These are phyloP conservation scores for Mycena vitilis DNA, from an alignment of 768 basidiomycete genomes.

Conservation along the genomic window DNA sequence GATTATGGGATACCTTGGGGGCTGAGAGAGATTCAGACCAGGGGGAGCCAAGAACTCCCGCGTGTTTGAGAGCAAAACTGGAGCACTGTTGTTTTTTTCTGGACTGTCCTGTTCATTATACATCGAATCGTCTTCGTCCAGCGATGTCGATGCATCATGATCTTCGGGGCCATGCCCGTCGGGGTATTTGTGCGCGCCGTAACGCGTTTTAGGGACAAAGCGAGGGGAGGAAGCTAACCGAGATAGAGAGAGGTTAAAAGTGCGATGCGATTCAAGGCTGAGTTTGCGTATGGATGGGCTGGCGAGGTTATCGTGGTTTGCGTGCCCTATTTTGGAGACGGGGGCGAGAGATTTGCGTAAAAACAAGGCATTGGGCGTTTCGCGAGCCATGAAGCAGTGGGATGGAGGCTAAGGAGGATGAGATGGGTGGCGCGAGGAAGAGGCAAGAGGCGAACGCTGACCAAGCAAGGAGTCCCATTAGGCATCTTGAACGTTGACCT, in stretches of 20 bases:
- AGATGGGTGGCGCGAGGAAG: background rate
- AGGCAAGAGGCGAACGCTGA: background rate
- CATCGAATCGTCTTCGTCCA: slow-evolving; percentile 28
- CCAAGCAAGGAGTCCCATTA: background rate
- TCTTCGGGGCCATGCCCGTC: background rate
- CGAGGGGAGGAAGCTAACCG: slow-evolving; percentile 16
- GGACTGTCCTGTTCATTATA: slow-evolving; percentile 19
- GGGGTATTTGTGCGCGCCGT: background rate
- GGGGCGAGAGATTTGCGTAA: slow-evolving; percentile 27
- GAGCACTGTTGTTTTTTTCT: slow-evolving; percentile 15
- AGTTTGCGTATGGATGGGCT: slow-evolving; percentile 1
- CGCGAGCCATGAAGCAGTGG: slow-evolving; percentile 29
- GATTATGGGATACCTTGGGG: slow-evolving; percentile 23
- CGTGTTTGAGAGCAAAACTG: background rate
- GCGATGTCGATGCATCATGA: slow-evolving; percentile 16
- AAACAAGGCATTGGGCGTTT: slow-evolving; percentile 18
- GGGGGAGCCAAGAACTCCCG: slow-evolving; percentile 1
- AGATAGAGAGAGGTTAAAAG: slow-evolving; percentile 23
- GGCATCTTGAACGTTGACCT: slow-evolving; percentile 7
- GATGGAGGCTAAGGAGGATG: slow-evolving; percentile 15
- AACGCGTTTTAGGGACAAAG: slow-evolving; percentile 11
- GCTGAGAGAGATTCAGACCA: slow-evolving; percentile 7
- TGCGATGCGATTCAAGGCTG: slow-evolving; percentile 18
- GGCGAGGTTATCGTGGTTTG: background rate
- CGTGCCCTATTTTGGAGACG: slow-evolving; percentile 13